Evolutionary conservation across 2,329 filamentous ascomycete species (phyloP).

Genomic region (Thelonectria discophora): DNA sequence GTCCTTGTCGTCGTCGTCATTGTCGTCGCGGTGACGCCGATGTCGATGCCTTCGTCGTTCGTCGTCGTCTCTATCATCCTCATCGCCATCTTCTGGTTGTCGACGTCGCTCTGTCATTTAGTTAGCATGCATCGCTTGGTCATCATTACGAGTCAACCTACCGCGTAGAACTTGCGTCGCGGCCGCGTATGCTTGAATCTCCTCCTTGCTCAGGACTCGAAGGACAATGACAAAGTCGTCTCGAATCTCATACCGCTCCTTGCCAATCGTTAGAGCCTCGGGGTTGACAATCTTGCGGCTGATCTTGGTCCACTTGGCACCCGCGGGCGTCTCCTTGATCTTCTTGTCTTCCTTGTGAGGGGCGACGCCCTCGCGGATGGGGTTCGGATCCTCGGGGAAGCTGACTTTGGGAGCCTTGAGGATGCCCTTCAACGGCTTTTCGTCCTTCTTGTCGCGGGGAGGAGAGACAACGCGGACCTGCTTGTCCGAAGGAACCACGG

Average conservation of each 20-base stretch:
- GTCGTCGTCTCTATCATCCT: conserved; percentile 38
- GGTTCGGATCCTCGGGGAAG: conserved; percentile 87
- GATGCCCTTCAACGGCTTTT: conserved; percentile 81
- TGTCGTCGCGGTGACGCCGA: conserved; percentile 32
- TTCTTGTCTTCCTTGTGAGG: conserved; percentile 89
- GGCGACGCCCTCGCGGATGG: conserved; percentile 87
- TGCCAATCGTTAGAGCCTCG: conserved; percentile 83
- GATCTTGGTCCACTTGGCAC: conserved; percentile 93
- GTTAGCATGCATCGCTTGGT: neutral
- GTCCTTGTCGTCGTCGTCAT: conserved; percentile 40
- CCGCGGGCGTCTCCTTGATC: conserved; percentile 74
- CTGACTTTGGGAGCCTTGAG: conserved; percentile 81
- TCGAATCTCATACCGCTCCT: conserved; percentile 91
- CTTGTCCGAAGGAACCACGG: conserved; percentile 51
- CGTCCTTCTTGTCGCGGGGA: conserved; percentile 68
- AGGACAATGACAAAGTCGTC: conserved; percentile 94
- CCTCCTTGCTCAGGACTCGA: conserved; percentile 84
- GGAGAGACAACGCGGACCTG: conserved; percentile 78
- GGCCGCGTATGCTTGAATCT: conserved; percentile 87
- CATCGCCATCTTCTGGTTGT: conserved; percentile 44
- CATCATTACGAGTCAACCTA: conserved; percentile 51
- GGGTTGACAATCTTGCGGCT: conserved; percentile 89
- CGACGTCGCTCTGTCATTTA: conserved; percentile 44
- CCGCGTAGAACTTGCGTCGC: conserved; percentile 84
- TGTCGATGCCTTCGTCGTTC: conserved; percentile 30